Evolutionary conservation across 1,139 yeast genomes (phyloP).

Genomic region (Blastobotrys petasosporus): DNA sequence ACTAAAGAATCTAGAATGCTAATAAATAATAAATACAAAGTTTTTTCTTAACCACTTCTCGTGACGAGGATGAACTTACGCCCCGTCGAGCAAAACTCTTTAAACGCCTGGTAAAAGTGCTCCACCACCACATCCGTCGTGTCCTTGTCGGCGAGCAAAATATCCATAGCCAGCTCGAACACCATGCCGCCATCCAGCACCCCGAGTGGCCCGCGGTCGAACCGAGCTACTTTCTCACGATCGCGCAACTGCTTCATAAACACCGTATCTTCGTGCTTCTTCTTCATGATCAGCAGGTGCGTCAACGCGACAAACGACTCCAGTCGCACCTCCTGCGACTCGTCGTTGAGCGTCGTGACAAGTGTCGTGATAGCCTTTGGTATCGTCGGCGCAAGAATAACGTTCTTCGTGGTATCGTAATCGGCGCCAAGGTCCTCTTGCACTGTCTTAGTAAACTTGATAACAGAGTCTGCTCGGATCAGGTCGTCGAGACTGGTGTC

Average conservation of each 20-base stretch:
- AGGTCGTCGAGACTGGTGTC: too few relatives aligned
- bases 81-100: constrained; percentile 3
- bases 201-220: neutral
- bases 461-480: too few relatives aligned
- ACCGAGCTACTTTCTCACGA: neutral
- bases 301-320: constrained; percentile 2
- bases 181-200: constrained; percentile 3
- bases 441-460: too few relatives aligned
- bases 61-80: constrained; percentile 3
- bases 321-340: neutral
- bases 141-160: neutral
- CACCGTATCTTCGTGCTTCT: constrained; percentile 1
- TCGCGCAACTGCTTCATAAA: neutral
- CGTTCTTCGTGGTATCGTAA: too few relatives aligned
- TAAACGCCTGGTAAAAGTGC: constrained; percentile 5
- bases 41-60: too few relatives aligned
- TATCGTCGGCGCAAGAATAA: too few relatives aligned
- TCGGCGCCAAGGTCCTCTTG: too few relatives aligned
- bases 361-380: too few relatives aligned
- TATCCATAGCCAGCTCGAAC: constrained; percentile 9
- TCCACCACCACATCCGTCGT: neutral
- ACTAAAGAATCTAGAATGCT: too few relatives aligned
- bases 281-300: constrained; percentile 1
- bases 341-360: neutral
- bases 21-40: too few relatives aligned